Percentiles rank a stretch among this genome's conserved stretches.
Evolutionary conservation across 305 asterid species (phyloP).

Genomic region (Caryopteris hybrid): DNA sequence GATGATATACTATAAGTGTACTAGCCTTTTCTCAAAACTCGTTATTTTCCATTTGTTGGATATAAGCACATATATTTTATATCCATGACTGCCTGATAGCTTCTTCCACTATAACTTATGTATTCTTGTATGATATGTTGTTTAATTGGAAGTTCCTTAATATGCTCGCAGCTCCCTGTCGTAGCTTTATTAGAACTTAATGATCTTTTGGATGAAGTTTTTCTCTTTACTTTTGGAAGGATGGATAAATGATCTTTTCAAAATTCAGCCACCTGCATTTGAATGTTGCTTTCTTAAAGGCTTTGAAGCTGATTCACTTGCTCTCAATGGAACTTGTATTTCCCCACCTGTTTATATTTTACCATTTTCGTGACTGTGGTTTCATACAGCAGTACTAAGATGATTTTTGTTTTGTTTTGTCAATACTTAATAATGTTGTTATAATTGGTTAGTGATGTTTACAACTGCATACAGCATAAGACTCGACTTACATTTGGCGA

Average conservation of each 20-base stretch:
- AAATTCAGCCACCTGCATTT: background rate
- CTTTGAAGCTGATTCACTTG: background rate
- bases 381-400: background rate
- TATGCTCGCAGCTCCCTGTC: background rate
- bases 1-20: background rate
- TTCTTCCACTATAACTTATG: background rate
- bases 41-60: background rate
- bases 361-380: background rate
- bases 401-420: background rate
- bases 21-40: background rate
- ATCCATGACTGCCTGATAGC: constrained; percentile 6
- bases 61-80: background rate
- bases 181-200: background rate
- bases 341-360: background rate
- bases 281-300: background rate
- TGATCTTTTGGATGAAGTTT: background rate
- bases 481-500: background rate
- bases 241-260: background rate
- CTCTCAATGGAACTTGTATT: background rate
- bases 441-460: background rate
- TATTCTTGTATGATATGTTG: background rate
- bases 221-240: background rate
- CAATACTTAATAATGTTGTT: too few species aligned
- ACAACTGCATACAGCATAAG: background rate
- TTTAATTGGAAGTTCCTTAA: background rate